Base-by-base conservation (phyloP, 2,329 filamentous ascomycete genomes). In the Cercospora sp. region DNA sequence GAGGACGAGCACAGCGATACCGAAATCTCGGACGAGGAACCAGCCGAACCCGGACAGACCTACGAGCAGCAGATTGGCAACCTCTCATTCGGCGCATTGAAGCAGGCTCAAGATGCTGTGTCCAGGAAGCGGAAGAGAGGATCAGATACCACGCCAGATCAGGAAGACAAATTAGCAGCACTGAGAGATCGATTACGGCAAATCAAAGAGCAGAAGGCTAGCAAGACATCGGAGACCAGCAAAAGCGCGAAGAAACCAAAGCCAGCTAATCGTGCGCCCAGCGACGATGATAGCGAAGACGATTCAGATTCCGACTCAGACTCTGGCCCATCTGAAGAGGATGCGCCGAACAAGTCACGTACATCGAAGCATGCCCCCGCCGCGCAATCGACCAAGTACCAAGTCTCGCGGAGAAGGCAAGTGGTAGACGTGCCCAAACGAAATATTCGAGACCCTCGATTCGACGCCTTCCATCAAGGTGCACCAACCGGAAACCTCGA, bases 31-130 rank as follows among this genome's bases (percentile, higher is more conserved):
- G 58, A 34, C 40, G 67, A 63, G 9, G 66, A 67, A 34, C 18
- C 45, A 12, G 18, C 66, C 66, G 78, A 76, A 30, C 78, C 77
- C 3, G 78, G 78, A 21, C 79, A 82, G 28, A 78, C 80, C 45
- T 79, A 82, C 26, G 76, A 82, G 60, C 77, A 81, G 13, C 77
- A 81, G 37, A 80, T 89, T 67, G 84, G 82, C 74, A 85, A 83
- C 69, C 88, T 97, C 72, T 95, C 93, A 26, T 97, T 98, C 76
- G 94, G 93, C 70, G 91, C 92, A n/a, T 84, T 97, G 49, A 92
- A 92, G 71, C 92, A 92, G 83, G 94, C 93, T 1, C 92, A 97
- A 82, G 89, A 89, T 45, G 86, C 88, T 0, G 81, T 97, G 34
- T 71, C 68, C 49, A 74, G 77, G 70, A 82, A 82, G 78, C 81